Percentiles rank a stretch among this genome's conserved stretches.
These are phyloP conservation scores for Calocera viscosa DNA, from an alignment of 768 basidiomycete species.

Conservation along the genomic window DNA sequence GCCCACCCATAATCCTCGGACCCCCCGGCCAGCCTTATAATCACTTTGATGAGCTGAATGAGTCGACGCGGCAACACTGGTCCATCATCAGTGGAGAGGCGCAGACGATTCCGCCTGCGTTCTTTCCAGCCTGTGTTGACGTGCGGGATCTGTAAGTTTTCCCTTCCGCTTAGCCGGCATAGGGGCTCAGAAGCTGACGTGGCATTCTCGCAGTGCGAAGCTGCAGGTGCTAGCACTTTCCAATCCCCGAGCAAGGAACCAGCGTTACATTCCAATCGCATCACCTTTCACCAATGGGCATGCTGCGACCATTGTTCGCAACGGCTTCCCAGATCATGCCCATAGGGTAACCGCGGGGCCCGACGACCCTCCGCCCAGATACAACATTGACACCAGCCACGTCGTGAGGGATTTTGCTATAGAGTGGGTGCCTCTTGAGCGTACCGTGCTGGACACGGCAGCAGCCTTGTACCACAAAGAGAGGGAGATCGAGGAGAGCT, in stretches of 20 bases:
- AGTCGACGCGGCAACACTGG: not conserved
- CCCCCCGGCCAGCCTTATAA: not conserved
- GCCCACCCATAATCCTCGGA: not conserved
- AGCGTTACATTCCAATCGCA: not conserved
- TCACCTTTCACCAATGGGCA: conserved; percentile 6
- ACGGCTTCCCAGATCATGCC: not conserved
- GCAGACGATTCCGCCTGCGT: not conserved
- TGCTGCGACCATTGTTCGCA: not conserved
- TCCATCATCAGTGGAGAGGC: not conserved
- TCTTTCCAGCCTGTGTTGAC: not conserved
- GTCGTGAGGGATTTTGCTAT: not conserved
- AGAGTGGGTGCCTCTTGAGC: not conserved
- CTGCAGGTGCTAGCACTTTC: conserved; percentile 1
- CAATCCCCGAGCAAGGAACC: not conserved
- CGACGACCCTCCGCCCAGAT: not conserved
- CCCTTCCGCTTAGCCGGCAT: not conserved
- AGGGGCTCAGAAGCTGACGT: not conserved
- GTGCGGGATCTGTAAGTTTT: not conserved
- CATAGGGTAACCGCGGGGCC: not conserved
- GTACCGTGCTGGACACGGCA: not conserved
- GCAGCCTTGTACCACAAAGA: not conserved
- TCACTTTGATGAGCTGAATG: not conserved
- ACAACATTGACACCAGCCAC: not conserved
- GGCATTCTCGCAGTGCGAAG: not conserved
- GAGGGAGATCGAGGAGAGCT: not conserved